Percentiles rank a stretch among this genome's conserved stretches.
Conservation (phyloP, 768 basidiomycete species). For the Termitomyces sp. region DNA sequence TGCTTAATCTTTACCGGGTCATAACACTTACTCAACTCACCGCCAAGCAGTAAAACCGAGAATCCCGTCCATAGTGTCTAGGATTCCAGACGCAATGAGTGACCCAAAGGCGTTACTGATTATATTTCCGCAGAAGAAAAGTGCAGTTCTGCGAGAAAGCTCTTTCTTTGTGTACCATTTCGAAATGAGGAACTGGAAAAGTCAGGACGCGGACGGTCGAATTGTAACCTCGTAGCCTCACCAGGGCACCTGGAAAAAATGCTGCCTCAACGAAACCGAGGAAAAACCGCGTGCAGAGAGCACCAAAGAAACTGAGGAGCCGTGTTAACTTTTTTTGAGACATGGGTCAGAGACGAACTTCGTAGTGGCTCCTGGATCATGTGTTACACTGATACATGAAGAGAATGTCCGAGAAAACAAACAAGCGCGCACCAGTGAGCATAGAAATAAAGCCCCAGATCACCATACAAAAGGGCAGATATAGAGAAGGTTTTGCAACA, state of each 20-base stretch:
- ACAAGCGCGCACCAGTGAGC: slow-evolving; percentile 38
- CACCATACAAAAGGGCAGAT: slow-evolving; percentile 63
- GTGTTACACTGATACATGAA: neutral
- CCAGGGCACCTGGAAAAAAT: slow-evolving; percentile 63
- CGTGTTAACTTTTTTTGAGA: neutral
- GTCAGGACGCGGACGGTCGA: neutral
- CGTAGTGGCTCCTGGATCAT: slow-evolving; percentile 30
- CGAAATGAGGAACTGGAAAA: slow-evolving; percentile 48
- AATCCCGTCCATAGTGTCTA: slow-evolving; percentile 69
- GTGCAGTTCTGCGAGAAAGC: slow-evolving; percentile 66
- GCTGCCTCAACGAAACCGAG: slow-evolving; percentile 68
- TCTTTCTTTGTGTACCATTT: slow-evolving; percentile 80
- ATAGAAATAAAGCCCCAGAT: slow-evolving; percentile 65
- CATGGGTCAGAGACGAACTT: slow-evolving; percentile 20
- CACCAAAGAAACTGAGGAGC: slow-evolving; percentile 53
- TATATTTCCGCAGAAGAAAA: slow-evolving; percentile 71
- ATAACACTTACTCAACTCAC: slow-evolving; percentile 27
- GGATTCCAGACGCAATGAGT: slow-evolving; percentile 75
- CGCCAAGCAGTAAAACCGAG: slow-evolving; percentile 79
- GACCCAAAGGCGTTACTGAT: slow-evolving; percentile 86
- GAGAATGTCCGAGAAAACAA: neutral
- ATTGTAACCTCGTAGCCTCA: slow-evolving; percentile 15
- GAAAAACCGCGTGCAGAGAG: slow-evolving; percentile 70
- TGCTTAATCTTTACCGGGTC: neutral
- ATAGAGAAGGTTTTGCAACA: slow-evolving; percentile 63